Conservation (phyloP, 306 rosid genomes). For the Begonia fuchsioides region DNA sequence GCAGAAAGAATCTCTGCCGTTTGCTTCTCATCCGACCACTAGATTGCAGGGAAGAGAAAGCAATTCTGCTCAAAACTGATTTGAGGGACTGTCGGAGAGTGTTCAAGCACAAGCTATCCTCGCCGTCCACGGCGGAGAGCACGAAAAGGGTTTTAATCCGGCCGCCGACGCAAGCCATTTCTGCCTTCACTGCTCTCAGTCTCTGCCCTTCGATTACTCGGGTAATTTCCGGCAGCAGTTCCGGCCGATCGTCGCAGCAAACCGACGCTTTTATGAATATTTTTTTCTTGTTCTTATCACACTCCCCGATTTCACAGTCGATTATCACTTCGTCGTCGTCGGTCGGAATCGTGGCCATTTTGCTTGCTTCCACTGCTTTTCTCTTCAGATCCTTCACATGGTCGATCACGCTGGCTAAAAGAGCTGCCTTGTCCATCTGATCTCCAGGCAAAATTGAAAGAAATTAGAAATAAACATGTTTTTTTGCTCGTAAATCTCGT, state of each 20-base stretch:
- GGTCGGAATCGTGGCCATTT: constrained; percentile 46
- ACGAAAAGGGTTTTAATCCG: constrained; percentile 61
- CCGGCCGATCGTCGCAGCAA: constrained; percentile 89
- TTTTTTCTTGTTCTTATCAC: constrained; percentile 3
- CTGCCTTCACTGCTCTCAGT: constrained; percentile 67
- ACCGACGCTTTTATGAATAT: constrained; percentile 54
- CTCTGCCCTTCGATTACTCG: constrained; percentile 55
- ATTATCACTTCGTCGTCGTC: constrained; percentile 74
- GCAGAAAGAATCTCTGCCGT: constrained; percentile 96
- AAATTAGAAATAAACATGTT: too few relatives aligned
- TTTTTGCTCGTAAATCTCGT: too few relatives aligned
- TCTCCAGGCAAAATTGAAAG: too few relatives aligned
- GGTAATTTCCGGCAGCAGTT: constrained; percentile 67
- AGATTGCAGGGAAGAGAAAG: constrained; percentile 36
- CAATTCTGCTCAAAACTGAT: constrained; percentile 44
- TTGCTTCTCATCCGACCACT: constrained; percentile 61
- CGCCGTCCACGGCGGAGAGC: constrained; percentile 54
- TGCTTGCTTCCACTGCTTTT: constrained; percentile 65
- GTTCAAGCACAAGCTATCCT: constrained; percentile 34
- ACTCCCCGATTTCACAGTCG: constrained; percentile 19
- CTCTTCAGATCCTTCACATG: constrained; percentile 80
- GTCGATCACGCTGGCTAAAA: constrained; percentile 79
- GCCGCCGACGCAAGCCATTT: constrained; percentile 75
- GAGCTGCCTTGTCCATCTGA: constrained; percentile 97
- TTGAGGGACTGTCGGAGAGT: constrained; percentile 64